These are phyloP conservation scores for Domatiomyces globalis DNA, from an alignment of 2,329 filamentous ascomycete species.

Conservation along the genomic window DNA sequence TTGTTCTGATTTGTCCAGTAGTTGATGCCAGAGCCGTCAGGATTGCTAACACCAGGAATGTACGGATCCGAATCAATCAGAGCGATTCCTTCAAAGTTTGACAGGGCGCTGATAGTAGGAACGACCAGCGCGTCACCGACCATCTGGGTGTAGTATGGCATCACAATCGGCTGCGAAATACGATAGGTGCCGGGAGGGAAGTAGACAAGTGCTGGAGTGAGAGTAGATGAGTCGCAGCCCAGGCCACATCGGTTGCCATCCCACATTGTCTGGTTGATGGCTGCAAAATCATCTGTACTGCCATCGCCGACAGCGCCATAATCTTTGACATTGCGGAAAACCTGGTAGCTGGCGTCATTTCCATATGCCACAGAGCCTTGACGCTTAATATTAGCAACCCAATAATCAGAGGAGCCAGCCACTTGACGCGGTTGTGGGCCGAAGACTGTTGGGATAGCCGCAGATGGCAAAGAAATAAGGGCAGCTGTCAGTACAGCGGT, in stretches of 20 bases:
- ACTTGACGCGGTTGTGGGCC: neutral
- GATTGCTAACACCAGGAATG: conserved; percentile 26
- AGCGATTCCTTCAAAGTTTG: conserved; percentile 68
- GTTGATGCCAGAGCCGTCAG: conserved; percentile 42
- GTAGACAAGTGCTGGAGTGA: conserved; percentile 75
- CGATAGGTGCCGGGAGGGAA: conserved; percentile 80
- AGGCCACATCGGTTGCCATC: conserved; percentile 66
- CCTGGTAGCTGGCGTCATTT: conserved; percentile 43
- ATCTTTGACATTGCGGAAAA: conserved; percentile 65
- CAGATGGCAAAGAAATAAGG: neutral
- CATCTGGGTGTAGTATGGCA: conserved; percentile 88
- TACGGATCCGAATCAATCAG: conserved; percentile 86
- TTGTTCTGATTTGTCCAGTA: conserved; percentile 71
- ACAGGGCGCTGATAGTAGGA: conserved; percentile 60
- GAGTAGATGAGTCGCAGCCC: conserved; percentile 70
- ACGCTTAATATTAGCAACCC: conserved; percentile 55
- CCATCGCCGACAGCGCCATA: conserved; percentile 60
- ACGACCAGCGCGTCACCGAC: conserved; percentile 62
- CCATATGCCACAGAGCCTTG: conserved; percentile 53
- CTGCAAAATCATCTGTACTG: conserved; percentile 65
- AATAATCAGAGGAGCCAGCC: conserved; percentile 36
- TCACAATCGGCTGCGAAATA: conserved; percentile 63
- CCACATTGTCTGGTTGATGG: conserved; percentile 72
- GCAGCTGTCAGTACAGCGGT: neutral
- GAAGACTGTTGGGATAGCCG: neutral